These are phyloP conservation scores for Balamuthia mandrillaris DNA, from an alignment of 208 protist genomes.

Conservation along the genomic window DNA sequence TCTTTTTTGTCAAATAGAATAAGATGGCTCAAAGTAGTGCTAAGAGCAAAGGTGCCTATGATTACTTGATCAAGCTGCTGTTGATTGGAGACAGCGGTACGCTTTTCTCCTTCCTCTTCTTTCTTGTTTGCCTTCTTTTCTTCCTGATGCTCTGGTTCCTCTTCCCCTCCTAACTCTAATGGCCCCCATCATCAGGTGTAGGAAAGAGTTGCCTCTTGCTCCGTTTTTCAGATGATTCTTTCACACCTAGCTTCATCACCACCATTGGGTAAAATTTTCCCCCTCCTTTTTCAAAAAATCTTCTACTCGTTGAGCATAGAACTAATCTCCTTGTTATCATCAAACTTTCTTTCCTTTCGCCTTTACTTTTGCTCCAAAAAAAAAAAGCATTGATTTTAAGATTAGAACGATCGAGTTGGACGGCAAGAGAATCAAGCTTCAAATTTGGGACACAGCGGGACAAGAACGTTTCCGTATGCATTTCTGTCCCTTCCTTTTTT, in stretches of 20 bases:
- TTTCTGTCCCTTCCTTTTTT: not conserved
- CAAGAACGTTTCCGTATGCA: conserved; percentile 67
- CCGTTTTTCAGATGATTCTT: conserved; percentile 85
- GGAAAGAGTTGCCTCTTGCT: conserved; percentile 84
- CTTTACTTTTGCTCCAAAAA: not conserved
- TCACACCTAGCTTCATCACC: conserved; percentile 84
- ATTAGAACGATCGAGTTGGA: conserved; percentile 83
- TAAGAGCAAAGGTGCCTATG: not conserved
- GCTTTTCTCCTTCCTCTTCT: not conserved
- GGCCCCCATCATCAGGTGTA: conserved; percentile 70
- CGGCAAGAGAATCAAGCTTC: conserved; percentile 83
- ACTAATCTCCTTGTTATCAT: not conserved
- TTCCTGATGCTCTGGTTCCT: not conserved
- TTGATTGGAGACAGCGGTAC: not conserved
- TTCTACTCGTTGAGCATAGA: too few relatives aligned
- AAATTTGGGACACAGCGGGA: conserved; percentile 82
- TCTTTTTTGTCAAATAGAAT: too few relatives aligned
- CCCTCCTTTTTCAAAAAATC: too few relatives aligned
- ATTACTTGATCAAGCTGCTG: not conserved
- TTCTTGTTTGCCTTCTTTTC: not conserved
- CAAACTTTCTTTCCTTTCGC: not conserved
- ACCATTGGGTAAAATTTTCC: conserved; percentile 77
- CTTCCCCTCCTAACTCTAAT: not conserved
- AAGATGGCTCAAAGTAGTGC: not conserved
- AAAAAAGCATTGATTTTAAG: conserved; percentile 83